These are phyloP conservation scores for Aegilops longissima DNA, from an alignment of 176 grass and related monocot species.

Conservation along the genomic window DNA sequence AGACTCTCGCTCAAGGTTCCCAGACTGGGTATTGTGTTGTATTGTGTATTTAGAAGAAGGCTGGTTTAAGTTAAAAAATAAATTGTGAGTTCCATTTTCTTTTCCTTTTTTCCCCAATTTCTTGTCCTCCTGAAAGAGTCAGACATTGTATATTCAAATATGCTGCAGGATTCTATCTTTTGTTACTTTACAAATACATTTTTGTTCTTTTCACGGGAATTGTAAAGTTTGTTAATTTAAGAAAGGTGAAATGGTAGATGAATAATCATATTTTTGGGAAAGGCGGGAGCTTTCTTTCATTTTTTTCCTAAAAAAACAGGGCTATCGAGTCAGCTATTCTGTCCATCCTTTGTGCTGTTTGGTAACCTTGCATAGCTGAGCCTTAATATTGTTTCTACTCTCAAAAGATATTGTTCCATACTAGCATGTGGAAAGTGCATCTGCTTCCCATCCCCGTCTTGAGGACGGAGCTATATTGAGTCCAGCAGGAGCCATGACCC, in stretches of 20 bases:
- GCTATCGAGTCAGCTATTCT: no score
- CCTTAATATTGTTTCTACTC: no score
- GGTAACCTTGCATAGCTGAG: no score
- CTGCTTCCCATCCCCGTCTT: no score
- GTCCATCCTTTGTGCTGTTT: no score
- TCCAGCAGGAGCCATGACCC: no score
- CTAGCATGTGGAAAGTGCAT: no score
- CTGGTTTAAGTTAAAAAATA: slow-evolving; percentile 38
- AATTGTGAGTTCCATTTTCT: slow-evolving; percentile 23
- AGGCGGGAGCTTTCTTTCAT: no score
- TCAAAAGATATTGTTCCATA: no score
- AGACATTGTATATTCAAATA: slow-evolving; percentile 25
- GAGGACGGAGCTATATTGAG: no score
- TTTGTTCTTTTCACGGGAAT: slow-evolving; percentile 13
- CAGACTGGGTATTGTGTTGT: slow-evolving; percentile 31
- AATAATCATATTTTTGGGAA: neutral
- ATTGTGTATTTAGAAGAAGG: slow-evolving; percentile 36
- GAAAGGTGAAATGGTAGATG: neutral
- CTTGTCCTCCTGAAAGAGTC: neutral
- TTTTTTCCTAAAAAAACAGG: no score
- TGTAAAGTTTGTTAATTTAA: slow-evolving; percentile 45
- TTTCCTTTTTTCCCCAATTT: neutral
- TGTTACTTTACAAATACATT: slow-evolving; percentile 14
- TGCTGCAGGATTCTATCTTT: slow-evolving; percentile 7
- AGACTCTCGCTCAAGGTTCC: neutral